phyloP scores from a whole-genome alignment of 345 rosid species.

The Ceriops tagal region DNA sequence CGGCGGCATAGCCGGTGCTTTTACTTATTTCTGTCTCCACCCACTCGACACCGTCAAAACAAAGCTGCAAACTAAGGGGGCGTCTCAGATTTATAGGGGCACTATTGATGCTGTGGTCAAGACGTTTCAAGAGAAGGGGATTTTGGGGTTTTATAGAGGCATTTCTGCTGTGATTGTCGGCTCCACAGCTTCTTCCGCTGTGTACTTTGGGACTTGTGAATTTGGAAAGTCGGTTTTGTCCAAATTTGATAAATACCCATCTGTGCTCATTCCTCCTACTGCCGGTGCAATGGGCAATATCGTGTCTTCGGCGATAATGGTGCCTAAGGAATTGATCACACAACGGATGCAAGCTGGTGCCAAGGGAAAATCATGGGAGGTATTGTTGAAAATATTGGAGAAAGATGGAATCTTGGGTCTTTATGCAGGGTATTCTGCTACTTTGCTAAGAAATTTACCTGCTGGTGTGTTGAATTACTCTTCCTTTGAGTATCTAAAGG shows the following conservation, averaged over 20 bases:
- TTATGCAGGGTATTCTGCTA: conserved; percentile 87
- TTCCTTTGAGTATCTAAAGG: conserved; percentile 82
- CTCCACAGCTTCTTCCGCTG: conserved; percentile 80
- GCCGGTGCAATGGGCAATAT: conserved; percentile 97
- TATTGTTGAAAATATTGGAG: conserved; percentile 62
- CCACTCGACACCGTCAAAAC: conserved; percentile 92
- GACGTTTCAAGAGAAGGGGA: conserved; percentile 71
- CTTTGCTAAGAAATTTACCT: conserved; percentile 79
- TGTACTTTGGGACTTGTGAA: conserved; percentile 92
- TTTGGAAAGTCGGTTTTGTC: conserved; percentile 84
- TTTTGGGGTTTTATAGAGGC: conserved; percentile 84
- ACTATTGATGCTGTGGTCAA: conserved; percentile 67
- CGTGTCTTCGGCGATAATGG: conserved; percentile 90
- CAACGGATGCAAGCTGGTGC: conserved; percentile 94
- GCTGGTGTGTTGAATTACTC: conserved; percentile 93
- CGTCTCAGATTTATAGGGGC: conserved; percentile 58
- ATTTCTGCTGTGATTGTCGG: conserved; percentile 91
- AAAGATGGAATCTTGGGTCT: conserved; percentile 86
- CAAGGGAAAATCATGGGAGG: conserved; percentile 76
- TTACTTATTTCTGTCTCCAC: conserved; percentile 77
- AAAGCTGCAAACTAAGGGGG: conserved; percentile 87
- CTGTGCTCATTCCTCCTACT: conserved; percentile 80
- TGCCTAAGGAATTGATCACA: conserved; percentile 84
- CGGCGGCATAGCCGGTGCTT: conserved; percentile 90
- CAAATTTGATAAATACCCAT: conserved; percentile 52